These are phyloP conservation scores for Xerocomellus dryophilus DNA, from an alignment of 768 basidiomycete genomes.

Conservation along the genomic window DNA sequence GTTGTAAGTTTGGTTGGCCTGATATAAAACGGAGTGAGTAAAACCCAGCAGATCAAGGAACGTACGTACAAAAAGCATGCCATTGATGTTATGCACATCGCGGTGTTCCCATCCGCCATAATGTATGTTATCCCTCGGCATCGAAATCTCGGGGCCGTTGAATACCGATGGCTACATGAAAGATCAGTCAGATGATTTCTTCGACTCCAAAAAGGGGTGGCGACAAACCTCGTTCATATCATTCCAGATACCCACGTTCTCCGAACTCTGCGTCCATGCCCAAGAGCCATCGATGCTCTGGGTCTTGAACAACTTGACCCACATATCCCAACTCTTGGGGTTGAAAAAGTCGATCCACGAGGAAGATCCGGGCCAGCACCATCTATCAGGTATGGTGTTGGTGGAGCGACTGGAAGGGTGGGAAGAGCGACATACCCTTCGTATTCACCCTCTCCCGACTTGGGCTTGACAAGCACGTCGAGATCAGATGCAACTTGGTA, in stretches of 20 bases:
- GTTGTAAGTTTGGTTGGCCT: slow-evolving; percentile 83
- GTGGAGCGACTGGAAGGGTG: background rate
- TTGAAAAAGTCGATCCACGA: slow-evolving; percentile 99
- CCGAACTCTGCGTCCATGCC: slow-evolving; percentile 78
- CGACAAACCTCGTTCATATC: slow-evolving; percentile 94
- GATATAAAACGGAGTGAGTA: background rate
- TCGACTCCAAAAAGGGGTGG: background rate
- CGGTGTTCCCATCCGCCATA: slow-evolving; percentile 97
- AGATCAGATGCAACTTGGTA: slow-evolving; percentile 82
- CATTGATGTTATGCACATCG: slow-evolving; percentile 96
- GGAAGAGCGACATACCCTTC: slow-evolving; percentile 53
- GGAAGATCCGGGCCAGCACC: slow-evolving; percentile 97
- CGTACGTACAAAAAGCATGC: slow-evolving; percentile 80
- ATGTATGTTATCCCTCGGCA: slow-evolving; percentile 76
- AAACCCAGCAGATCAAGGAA: background rate
- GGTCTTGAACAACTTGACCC: slow-evolving; percentile 79
- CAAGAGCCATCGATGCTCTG: slow-evolving; percentile 52
- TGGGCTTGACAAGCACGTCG: slow-evolving; percentile 78
- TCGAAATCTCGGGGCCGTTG: slow-evolving; percentile 94
- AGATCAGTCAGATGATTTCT: background rate
- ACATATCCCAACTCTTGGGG: slow-evolving; percentile 85
- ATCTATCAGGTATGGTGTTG: slow-evolving; percentile 31
- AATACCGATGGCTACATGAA: slow-evolving; percentile 86
- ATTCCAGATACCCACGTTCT: slow-evolving; percentile 92
- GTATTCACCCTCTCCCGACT: slow-evolving; percentile 78